A percentile compares a stretch with the other conserved stretches of the same genome.
Conservation (phyloP, 495 filamentous ascomycete species). For the Podospora fimiseda region DNA sequence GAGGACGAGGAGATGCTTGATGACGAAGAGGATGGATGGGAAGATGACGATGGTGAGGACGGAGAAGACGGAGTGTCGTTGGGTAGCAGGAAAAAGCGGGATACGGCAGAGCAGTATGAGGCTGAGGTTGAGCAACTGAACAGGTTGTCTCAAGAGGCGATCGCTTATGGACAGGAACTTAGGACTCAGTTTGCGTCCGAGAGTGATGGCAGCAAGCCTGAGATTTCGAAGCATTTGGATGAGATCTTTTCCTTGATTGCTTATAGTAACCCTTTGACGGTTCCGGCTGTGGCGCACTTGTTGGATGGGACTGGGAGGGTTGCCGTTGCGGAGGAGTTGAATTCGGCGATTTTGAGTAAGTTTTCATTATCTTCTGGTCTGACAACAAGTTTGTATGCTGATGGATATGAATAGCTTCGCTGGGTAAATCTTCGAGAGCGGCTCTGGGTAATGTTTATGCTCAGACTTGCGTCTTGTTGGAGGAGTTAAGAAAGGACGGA, state of each 20-base stretch:
- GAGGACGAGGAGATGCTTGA: conserved; percentile 69
- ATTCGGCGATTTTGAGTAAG: conserved; percentile 87
- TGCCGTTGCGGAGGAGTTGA: conserved; percentile 86
- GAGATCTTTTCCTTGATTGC: conserved; percentile 88
- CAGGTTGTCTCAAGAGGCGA: conserved; percentile 55
- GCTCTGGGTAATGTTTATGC: conserved; percentile 81
- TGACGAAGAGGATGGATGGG: conserved; percentile 34
- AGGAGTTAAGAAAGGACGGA: conserved; percentile 74
- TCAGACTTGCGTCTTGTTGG: conserved; percentile 79
- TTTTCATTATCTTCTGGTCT: conserved; percentile 7
- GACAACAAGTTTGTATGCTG: not conserved
- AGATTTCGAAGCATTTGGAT: conserved; percentile 65
- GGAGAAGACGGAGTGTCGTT: conserved; percentile 41
- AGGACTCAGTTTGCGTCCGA: conserved; percentile 66
- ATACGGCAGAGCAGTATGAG: too few species aligned
- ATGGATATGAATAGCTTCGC: conserved; percentile 54
- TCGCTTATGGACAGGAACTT: conserved; percentile 76
- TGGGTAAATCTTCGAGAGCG: conserved; percentile 83
- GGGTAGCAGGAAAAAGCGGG: too few species aligned
- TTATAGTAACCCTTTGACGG: conserved; percentile 71
- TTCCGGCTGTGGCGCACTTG: conserved; percentile 69
- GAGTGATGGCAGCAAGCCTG: conserved; percentile 56
- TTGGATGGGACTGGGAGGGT: conserved; percentile 69
- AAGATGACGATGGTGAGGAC: conserved; percentile 36
- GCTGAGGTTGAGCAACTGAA: conserved; percentile 37